Evolutionary conservation across 495 filamentous ascomycete genomes (phyloP).

Genomic region (Penicillium mononematosum): DNA sequence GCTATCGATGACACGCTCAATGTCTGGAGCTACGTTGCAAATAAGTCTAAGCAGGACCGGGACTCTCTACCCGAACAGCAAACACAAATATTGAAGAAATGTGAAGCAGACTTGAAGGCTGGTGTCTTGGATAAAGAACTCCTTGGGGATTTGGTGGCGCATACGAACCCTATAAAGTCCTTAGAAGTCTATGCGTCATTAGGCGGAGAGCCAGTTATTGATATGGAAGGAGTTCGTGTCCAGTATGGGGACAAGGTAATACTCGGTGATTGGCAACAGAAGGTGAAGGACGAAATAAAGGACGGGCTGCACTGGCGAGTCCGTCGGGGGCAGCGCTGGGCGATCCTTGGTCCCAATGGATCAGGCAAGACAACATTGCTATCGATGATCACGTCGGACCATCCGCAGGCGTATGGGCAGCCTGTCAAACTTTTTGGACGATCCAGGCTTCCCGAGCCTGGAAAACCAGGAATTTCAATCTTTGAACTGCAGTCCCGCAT

Average conservation of each 20-base stretch:
- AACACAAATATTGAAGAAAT: conserved; percentile 12
- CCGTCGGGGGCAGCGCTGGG: conserved; percentile 81
- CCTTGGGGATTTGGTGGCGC: conserved; percentile 28
- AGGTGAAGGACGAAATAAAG: conserved; percentile 42
- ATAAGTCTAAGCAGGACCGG: background rate
- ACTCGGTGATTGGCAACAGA: conserved; percentile 74
- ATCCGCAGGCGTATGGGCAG: conserved; percentile 88
- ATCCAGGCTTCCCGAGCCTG: conserved; percentile 71
- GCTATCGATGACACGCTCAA: conserved; percentile 23
- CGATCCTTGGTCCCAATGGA: conserved; percentile 86
- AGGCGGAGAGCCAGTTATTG: conserved; percentile 65
- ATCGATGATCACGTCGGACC: conserved; percentile 89
- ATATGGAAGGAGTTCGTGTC: conserved; percentile 81
- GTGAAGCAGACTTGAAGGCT: conserved; percentile 18
- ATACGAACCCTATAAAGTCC: background rate
- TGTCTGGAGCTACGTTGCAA: conserved; percentile 25
- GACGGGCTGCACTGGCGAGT: conserved; percentile 80
- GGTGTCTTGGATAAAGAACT: conserved; percentile 35
- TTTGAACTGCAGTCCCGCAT: conserved; percentile 90
- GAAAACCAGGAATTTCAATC: conserved; percentile 73
- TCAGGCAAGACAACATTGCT: conserved; percentile 84
- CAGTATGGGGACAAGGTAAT: conserved; percentile 74
- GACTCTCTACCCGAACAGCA: background rate
- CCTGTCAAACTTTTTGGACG: conserved; percentile 84
- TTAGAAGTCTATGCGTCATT: background rate